These are phyloP conservation scores for Plenodomus lindquistii DNA, from an alignment of 2,329 filamentous ascomycete species.

Conservation along the genomic window DNA sequence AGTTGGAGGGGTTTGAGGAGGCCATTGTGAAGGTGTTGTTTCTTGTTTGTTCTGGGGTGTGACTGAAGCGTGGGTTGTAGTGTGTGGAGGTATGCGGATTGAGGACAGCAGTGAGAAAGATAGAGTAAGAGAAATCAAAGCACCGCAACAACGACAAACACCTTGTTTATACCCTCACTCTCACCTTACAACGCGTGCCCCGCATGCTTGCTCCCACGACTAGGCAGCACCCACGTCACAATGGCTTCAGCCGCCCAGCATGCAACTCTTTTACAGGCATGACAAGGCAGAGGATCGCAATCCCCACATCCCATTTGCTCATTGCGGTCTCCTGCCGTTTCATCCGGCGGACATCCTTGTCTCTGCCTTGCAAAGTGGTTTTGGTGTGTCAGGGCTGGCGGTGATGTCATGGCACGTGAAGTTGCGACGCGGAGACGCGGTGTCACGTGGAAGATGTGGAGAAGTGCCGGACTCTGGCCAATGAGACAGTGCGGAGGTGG, in stretches of 20 bases:
- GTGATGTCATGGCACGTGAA: slow-evolving; percentile 23
- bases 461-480: slow-evolving; percentile 10
- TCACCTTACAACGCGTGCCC: background rate
- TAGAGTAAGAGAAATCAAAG: background rate
- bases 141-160: too few species aligned
- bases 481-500: slow-evolving; percentile 10
- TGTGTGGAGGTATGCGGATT: background rate
- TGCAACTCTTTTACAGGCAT: slow-evolving; percentile 5
- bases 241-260: background rate
- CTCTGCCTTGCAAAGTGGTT: slow-evolving; percentile 4
- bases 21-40: slow-evolving; percentile 33
- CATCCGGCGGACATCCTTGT: slow-evolving; percentile 23
- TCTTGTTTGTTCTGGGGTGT: background rate
- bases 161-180: background rate
- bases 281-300: slow-evolving; percentile 6
- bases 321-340: background rate
- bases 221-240: background rate
- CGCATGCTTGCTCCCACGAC: background rate
- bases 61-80: background rate
- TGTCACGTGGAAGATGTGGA: slow-evolving; percentile 5
- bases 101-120: background rate
- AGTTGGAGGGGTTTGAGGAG: slow-evolving; percentile 55
- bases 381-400: slow-evolving; percentile 1
- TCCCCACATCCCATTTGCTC: slow-evolving; percentile 8
- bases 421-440: slow-evolving; percentile 12